These are phyloP conservation scores for Fraxinus cuspidata DNA, from an alignment of 257 asterid species.

Conservation along the genomic window DNA sequence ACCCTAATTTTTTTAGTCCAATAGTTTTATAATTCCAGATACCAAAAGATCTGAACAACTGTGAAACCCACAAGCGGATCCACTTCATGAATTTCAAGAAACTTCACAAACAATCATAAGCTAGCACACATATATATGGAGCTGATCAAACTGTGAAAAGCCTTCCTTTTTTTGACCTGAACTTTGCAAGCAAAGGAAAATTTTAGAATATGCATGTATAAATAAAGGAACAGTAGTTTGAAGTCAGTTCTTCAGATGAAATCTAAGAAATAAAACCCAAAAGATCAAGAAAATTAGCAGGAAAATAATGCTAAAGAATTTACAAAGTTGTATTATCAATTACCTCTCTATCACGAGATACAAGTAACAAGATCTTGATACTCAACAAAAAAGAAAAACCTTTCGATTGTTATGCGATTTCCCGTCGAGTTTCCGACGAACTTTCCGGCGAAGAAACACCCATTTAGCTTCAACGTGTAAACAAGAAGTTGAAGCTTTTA, in stretches of 20 bases:
- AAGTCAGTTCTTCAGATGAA: not conserved
- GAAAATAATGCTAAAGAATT: not conserved
- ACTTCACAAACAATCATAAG: constrained; percentile 13
- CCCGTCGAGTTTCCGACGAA: constrained; percentile 41
- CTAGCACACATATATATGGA: not conserved
- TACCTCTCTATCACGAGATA: constrained; percentile 17
- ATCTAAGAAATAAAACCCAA: not conserved
- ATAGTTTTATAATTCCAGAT: not conserved
- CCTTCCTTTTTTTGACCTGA: not conserved
- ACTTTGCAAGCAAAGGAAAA: not conserved
- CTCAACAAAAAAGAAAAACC: constrained; percentile 14
- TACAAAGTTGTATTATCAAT: not conserved
- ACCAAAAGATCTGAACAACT: constrained; percentile 16
- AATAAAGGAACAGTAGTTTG: not conserved
- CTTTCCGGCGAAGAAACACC: constrained; percentile 48
- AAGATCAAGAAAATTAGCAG: not conserved
- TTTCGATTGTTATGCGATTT: not conserved
- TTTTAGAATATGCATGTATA: constrained; percentile 29
- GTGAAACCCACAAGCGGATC: constrained; percentile 20
- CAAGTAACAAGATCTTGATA: not conserved
- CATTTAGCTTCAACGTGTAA: constrained; percentile 38
- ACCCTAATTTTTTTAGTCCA: constrained; percentile 41
- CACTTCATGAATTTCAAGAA: constrained; percentile 5
- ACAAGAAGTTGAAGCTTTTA: constrained; percentile 4
- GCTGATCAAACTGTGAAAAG: not conserved